Evolutionary conservation across 306 rosid genomes (phyloP).

Genomic region (Begonia peltatifolia): DNA sequence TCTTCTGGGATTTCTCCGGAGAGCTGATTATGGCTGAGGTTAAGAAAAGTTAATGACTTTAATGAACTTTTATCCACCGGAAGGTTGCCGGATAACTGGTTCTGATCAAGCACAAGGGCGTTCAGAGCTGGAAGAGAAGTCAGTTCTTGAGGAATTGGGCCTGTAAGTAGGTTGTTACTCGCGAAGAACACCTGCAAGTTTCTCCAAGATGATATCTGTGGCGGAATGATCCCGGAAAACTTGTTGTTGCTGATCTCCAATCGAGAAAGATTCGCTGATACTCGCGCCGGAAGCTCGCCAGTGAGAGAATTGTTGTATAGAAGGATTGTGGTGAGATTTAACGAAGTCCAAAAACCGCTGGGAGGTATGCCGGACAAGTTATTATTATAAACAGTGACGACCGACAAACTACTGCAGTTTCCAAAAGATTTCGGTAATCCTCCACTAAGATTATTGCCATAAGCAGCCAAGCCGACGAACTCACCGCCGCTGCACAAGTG

Average conservation of each 20-base stretch:
- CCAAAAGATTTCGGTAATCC: slow-evolving; percentile 51
- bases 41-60: slow-evolving; percentile 19
- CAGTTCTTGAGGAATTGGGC: slow-evolving; percentile 40
- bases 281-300: slow-evolving; percentile 41
- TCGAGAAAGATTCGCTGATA: slow-evolving; percentile 21
- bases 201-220: slow-evolving; percentile 32
- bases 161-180: slow-evolving; percentile 35
- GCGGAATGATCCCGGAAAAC: slow-evolving; percentile 45
- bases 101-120: slow-evolving; percentile 32
- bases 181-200: slow-evolving; percentile 32
- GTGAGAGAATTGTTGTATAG: slow-evolving; percentile 30
- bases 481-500: slow-evolving; percentile 30
- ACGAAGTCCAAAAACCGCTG: slow-evolving; percentile 50
- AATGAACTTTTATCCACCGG: slow-evolving; percentile 35
- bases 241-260: slow-evolving; percentile 38
- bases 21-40: slow-evolving; percentile 34
- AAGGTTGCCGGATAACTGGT: slow-evolving; percentile 31
- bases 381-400: slow-evolving; percentile 20
- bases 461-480: slow-evolving; percentile 22
- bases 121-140: slow-evolving; percentile 23
- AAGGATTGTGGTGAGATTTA: slow-evolving; percentile 15
- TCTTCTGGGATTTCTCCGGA: slow-evolving; percentile 32
- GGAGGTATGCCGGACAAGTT: slow-evolving; percentile 42
- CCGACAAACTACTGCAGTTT: slow-evolving; percentile 24
- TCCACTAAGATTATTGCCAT: slow-evolving; percentile 35